phyloP scores from a whole-genome alignment of 345 rosid species.

The Adansonia digitata region DNA sequence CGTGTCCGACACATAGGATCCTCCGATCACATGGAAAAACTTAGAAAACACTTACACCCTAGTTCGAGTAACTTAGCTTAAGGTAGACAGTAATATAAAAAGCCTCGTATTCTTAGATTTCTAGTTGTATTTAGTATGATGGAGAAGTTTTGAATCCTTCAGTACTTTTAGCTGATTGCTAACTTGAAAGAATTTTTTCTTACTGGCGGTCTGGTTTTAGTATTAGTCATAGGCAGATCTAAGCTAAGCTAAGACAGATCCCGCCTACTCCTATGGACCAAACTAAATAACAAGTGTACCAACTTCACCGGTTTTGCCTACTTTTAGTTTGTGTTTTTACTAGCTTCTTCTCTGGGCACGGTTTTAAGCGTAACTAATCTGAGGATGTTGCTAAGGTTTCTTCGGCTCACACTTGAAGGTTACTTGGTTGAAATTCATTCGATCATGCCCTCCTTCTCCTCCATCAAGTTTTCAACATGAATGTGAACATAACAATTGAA shows the following conservation, averaged over 20 bases:
- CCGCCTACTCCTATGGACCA: background rate
- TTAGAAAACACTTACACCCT: too few relatives aligned
- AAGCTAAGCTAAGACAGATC: background rate
- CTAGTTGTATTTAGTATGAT: background rate
- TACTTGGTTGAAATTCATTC: background rate
- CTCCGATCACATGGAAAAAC: too few relatives aligned
- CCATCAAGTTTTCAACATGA: background rate
- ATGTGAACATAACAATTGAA: background rate
- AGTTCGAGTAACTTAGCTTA: too few relatives aligned
- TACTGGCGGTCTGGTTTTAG: background rate
- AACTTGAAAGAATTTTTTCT: background rate
- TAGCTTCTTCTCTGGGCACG: background rate
- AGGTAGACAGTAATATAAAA: background rate
- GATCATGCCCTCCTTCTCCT: too few relatives aligned
- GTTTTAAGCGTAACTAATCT: background rate
- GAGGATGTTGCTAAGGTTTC: too few relatives aligned
- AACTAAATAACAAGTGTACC: background rate
- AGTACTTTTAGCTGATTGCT: background rate
- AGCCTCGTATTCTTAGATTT: background rate
- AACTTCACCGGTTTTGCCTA: background rate
- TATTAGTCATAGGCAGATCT: background rate
- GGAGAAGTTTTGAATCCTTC: background rate
- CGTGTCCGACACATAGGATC: too few relatives aligned
- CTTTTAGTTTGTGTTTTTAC: background rate
- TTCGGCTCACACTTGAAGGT: too few relatives aligned